Base-by-base conservation (phyloP, 2,329 filamentous ascomycete species). In the Colletotrichum coccodes region DNA sequence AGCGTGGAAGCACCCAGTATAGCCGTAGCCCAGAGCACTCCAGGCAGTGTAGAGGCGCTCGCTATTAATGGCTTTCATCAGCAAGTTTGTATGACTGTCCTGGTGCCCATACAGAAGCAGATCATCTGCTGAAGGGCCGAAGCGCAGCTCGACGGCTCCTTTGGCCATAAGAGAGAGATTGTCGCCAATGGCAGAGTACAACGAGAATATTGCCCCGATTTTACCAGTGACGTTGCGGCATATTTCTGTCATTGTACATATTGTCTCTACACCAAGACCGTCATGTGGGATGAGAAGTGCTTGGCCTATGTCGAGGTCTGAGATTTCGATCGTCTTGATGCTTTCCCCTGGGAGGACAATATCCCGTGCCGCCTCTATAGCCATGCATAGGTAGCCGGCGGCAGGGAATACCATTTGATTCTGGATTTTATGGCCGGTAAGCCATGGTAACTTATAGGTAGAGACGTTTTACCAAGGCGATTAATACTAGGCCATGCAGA, bases 361-460 rank as follows among this genome's bases (percentile, higher is more conserved):
- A 75, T 78, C 75, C 82, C 80, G 18, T 73, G 71, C 21, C 76
- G 53, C 53, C 6, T 21, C 36, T 11, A 44, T 44, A 1, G 47
- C 47, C 47, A 50, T 50, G 6, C 23, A 74, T 1, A 84, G 47
- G 70, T 83, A 85, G 0, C 77, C 83, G 0, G 83, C 79, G 2
- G 73, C 80, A 0, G 85, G 85, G 58, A 84, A 84, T 1, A 50
- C 7, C 26, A 69, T 54, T 23, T 71, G 44, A 0, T 54, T 60
- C 9, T 70, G 77, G 64, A 60, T 76, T 52, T 0, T 70, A 70
- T 64, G 77, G 58, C 72, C 71, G 4, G 42, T 21, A 5, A 83
- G 63, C 82, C 82, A 84, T 9, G 69, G 63, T 18, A 70, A 44
- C 53, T 21, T n/a, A n/a, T n/a, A n/a, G n/a, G n/a, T n/a, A n/a